phyloP scores from a whole-genome alignment of 805 yeast genomes.

The Candida corydali region DNA sequence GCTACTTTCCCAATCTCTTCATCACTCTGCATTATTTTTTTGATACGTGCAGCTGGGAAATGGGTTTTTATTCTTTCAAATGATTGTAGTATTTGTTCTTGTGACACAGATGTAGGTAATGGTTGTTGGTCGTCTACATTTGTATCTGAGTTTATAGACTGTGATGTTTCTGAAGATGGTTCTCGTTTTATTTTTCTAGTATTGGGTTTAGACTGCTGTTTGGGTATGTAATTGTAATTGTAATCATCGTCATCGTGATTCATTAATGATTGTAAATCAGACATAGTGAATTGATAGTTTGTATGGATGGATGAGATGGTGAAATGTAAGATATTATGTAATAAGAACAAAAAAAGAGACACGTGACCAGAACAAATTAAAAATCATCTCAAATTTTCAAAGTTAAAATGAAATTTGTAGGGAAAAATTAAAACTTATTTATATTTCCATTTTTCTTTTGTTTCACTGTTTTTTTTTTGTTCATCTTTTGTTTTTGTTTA shows the following conservation, averaged over 20 bases:
- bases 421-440: background rate
- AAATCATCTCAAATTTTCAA: too few species aligned
- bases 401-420: background rate
- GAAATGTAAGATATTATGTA: background rate
- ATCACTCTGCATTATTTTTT: conserved; percentile 95
- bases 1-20: conserved; percentile 99
- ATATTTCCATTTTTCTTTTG: background rate
- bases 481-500: too few species aligned
- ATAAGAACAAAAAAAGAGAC: too few species aligned
- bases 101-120: conserved; percentile 17
- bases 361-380: too few species aligned
- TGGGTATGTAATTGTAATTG: conserved; percentile 4
- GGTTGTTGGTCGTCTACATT: background rate
- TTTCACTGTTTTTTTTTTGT: too few species aligned
- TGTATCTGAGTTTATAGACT: background rate
- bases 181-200: background rate
- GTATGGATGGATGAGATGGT: too few species aligned
- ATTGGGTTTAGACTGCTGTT: background rate
- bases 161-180: background rate
- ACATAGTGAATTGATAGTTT: conserved; percentile 7
- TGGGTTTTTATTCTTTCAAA: conserved; percentile 67
- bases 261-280: conserved; percentile 10
- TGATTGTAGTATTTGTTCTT: conserved; percentile 26
- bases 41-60: conserved; percentile 90
- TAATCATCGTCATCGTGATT: conserved; percentile 12